Base-by-base conservation (phyloP, 352 stramenopile genomes). In the Pythium dissotocum region DNA sequence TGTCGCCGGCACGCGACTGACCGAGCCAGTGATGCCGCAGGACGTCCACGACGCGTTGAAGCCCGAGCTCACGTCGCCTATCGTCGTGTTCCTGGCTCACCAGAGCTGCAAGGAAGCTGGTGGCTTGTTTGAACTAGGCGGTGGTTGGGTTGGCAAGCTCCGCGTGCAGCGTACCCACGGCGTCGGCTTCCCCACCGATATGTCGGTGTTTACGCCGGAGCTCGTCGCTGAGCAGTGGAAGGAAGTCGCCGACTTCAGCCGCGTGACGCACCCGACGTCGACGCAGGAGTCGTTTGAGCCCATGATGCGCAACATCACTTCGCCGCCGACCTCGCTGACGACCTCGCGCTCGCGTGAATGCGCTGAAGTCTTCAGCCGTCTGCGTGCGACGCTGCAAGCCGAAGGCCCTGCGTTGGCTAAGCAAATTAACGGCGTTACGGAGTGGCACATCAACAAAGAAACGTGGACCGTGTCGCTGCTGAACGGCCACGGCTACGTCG, bases 381-480 rank as follows among this genome's bases (percentile, higher is more conserved):
- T 91, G 56, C 78, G 78, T 58, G 38, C 53, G 21, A 82, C 73
- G 54, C 71, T 91, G 53, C 76, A 76, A 44, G 71, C 72, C 16
- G 74, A 82, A 33, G 77, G 78, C 7, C 32, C 71, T 1, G 57
- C 71, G n/a, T 71, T 89, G 33, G 77, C 73, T 33, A 87, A 85
- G 62, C 79, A 88, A 65, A 89, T 89, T 54, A 78, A 74, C 42
- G 82, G 82, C 44, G 78, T 89, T 42, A 58, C 87, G 14, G 76
- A 89, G 63, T 91, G 83, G 83, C 78, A 80, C 63, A 88, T 91
- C 58, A 89, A 87, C 75, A 85, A 89, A 62, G 78, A 89, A 30
- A 70, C 79, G 32, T 91, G 79, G 80, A 88, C 81, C 57, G 80
- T 91, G 49, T 78, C 73, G 16, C 66, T 91, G n/a, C 56, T 86